Percentiles rank a stretch among this genome's conserved stretches.
Evolutionary conservation across 73 alveolate genomes (phyloP).

Genomic region (Paramecium biaurelia): DNA sequence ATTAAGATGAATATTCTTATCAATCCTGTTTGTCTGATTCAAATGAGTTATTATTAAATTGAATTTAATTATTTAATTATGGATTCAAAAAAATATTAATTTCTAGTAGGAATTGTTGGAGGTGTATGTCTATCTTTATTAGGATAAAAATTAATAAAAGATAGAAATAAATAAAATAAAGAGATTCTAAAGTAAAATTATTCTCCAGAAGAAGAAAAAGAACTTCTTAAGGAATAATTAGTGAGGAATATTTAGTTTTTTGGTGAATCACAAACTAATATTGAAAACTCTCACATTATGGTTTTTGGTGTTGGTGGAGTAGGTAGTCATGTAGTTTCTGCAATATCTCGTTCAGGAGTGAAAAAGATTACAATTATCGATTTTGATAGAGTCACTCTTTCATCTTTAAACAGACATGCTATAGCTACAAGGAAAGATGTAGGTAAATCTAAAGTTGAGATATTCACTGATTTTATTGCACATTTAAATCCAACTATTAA

Average conservation of each 20-base stretch:
- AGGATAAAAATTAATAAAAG: background rate
- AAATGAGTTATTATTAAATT: background rate
- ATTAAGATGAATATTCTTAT: conserved; percentile 20
- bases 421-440: conserved; percentile 86
- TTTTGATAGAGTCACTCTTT: conserved; percentile 92
- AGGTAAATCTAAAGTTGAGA: conserved; percentile 83
- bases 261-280: conserved; percentile 68
- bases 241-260: conserved; percentile 69
- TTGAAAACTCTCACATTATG: conserved; percentile 70
- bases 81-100: background rate
- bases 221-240: conserved; percentile 60
- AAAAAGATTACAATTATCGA: conserved; percentile 84
- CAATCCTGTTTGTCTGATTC: background rate
- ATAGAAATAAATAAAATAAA: background rate
- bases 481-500: conserved; percentile 71
- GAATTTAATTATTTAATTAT: background rate
- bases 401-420: conserved; percentile 93
- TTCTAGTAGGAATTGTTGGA: background rate
- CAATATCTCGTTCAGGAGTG: conserved; percentile 83
- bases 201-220: background rate
- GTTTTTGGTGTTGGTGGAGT: conserved; percentile 98
- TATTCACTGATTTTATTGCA: conserved; percentile 69
- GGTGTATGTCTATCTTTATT: background rate
- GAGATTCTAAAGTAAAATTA: background rate
- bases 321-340: conserved; percentile 87